Base-by-base conservation (phyloP, 2,329 filamentous ascomycete genomes). In the Penicillium sp. region DNA sequence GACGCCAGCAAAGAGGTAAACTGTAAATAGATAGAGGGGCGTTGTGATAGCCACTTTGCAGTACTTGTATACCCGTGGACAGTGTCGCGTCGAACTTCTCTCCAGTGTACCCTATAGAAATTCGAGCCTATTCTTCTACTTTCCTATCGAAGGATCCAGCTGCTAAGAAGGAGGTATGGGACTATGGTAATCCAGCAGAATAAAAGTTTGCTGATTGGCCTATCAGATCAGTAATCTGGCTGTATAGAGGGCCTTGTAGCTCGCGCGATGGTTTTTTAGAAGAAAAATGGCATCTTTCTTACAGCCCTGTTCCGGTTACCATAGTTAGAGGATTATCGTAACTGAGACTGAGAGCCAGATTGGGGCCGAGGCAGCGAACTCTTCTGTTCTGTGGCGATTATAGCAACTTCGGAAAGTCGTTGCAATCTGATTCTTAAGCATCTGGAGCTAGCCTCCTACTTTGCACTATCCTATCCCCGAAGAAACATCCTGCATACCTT, bases 241-340 rank as follows among this genome's bases (percentile, higher is more conserved):
- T 70, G 13, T 82, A 82, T 43, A 80, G 81, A 25, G 76, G 77
- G 5, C 76, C 75, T 3, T 78, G 75, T 52, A 74, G 66, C n/a
- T 86, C 82, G 0, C 74, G 88, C 0, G 77, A 81, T 53, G 87
- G 86, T 90, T 0, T 64, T 91, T 1, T 85, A 87, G 37, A 87
- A 87, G 37, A 87, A 90, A 57, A 89, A 90, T 56, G 87, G 87
- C 0, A 86, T 87, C 0, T 85, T 88, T 59, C 52, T 79, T 2
- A 18, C 15, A 18, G 15, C 15, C 15, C 15, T 18, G 2, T 18
- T 18, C 15, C 15, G 15, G 15, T 18, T 18, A 18, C 15, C 15
- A 18, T 18, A 2, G 15, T 18, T 18, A 18, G 15, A 18, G 15
- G 15, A 18, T 18, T 18, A 18, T 18, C 15, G 15, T 18, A 18